Percentiles rank a stretch among this genome's conserved stretches.
These are phyloP conservation scores for Ogataea neopini DNA, from an alignment of 805 yeast genomes.

Conservation along the genomic window DNA sequence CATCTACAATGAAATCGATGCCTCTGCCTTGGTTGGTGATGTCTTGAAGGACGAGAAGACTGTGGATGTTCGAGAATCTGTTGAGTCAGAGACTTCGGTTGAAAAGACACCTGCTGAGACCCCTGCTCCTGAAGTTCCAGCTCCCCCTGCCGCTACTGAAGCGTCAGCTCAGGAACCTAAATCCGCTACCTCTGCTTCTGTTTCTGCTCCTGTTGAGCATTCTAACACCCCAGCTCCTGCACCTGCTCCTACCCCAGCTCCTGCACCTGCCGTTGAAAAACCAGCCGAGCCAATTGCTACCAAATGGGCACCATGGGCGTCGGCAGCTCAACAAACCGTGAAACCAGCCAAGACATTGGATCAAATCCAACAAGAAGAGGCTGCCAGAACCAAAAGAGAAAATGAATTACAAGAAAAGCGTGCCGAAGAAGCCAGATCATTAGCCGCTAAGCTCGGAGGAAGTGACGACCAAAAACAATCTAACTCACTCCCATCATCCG, in stretches of 20 bases:
- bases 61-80: background rate
- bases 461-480: conserved; percentile 22
- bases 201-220: no score
- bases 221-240: conserved; percentile 2
- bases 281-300: conserved; percentile 35
- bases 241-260: background rate
- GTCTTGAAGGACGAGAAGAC: background rate
- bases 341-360: conserved; percentile 53
- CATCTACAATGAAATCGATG: conserved; percentile 1
- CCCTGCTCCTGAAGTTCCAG: no score
- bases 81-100: no score
- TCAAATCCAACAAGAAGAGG: conserved; percentile 63
- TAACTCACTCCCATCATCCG: conserved; percentile 39
- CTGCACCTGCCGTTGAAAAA: conserved; percentile 26
- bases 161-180: background rate
- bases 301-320: conserved; percentile 40
- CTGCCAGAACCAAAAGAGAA: conserved; percentile 21
- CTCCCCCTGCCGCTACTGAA: background rate
- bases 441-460: conserved; percentile 25
- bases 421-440: conserved; percentile 26
- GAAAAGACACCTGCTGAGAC: background rate
- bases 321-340: conserved; percentile 23
- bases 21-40: conserved; percentile 4
- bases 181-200: background rate
- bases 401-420: conserved; percentile 19